These are phyloP conservation scores for Starmerella etchellsii DNA, from an alignment of 805 yeast species.

Conservation along the genomic window DNA sequence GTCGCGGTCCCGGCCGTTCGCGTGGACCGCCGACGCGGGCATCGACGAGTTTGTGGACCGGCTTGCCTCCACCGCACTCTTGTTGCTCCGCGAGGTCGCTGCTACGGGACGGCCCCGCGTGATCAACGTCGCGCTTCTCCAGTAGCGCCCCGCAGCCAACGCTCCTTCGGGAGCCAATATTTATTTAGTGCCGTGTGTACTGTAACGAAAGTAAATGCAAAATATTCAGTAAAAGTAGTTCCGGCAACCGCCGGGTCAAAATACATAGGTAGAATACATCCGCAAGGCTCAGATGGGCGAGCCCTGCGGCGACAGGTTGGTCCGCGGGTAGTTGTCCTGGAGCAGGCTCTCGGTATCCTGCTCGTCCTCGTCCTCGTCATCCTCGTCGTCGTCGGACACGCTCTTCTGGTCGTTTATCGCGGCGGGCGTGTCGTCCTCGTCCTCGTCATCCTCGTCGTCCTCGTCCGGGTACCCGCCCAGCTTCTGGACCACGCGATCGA, in stretches of 20 bases:
- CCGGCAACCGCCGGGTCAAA: too few species aligned
- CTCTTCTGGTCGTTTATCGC: not conserved
- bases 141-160: too few species aligned
- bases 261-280: too few species aligned
- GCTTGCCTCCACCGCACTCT: not conserved
- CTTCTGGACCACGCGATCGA: conserved; percentile 65
- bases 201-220: too few species aligned
- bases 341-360: conserved; percentile 20
- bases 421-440: conserved; percentile 29
- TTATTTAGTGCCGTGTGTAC: too few species aligned
- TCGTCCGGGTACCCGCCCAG: conserved; percentile 50
- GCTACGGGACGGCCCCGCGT: conserved; percentile 6
- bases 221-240: too few species aligned
- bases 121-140: conserved; percentile 3
- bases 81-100: conserved; percentile 2
- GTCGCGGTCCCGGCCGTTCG: conserved; percentile 1
- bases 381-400: conserved; percentile 30
- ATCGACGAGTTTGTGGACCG: not conserved
- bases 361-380: conserved; percentile 37
- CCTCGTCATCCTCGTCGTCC: conserved; percentile 38
- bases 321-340: conserved; percentile 5
- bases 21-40: not conserved
- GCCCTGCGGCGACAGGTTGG: conserved; percentile 4
- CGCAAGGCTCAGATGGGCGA: conserved; percentile 10
- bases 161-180: too few species aligned